Evolutionary conservation across 495 filamentous ascomycete species (phyloP).

Genomic region (Penicillium nucicola): DNA sequence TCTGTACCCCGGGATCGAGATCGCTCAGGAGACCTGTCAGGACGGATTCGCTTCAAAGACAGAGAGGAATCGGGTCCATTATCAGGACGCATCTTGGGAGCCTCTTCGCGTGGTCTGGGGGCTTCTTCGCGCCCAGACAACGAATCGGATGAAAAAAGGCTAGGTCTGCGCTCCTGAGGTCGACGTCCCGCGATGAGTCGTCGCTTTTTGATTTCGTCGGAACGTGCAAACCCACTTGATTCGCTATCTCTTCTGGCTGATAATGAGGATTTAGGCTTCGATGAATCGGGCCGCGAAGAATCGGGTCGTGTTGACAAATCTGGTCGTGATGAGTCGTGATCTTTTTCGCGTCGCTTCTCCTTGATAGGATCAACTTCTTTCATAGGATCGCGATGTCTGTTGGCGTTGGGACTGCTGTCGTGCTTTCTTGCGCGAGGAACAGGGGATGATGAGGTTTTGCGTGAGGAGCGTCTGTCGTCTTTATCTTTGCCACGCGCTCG

Average conservation of each 20-base stretch:
- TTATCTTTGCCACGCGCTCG: constrained; percentile 57
- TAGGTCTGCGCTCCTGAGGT: constrained; percentile 37
- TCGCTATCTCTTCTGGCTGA: constrained; percentile 35
- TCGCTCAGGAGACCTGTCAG: constrained; percentile 65
- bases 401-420: constrained; percentile 28
- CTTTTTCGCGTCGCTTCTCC: constrained; percentile 38
- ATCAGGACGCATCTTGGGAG: constrained; percentile 32
- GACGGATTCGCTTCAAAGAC: constrained; percentile 59
- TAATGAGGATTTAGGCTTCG: constrained; percentile 22
- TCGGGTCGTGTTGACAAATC: constrained; percentile 15
- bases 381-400: constrained; percentile 22
- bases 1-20: constrained; percentile 51
- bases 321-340: constrained; percentile 31
- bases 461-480: constrained; percentile 45
- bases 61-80: constrained; percentile 22
- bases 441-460: constrained; percentile 50
- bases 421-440: constrained; percentile 43
- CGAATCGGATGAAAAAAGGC: constrained; percentile 43
- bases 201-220: constrained; percentile 39
- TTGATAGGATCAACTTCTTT: constrained; percentile 29
- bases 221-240: constrained; percentile 23
- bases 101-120: constrained; percentile 37
- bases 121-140: constrained; percentile 39
- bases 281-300: constrained; percentile 15
- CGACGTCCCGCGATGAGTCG: constrained; percentile 45